Evolutionary conservation across 2,329 filamentous ascomycete genomes (phyloP), one percentile per base, ranked within the genome.

Genomic region (Cladophialophora exuberans): DNA sequence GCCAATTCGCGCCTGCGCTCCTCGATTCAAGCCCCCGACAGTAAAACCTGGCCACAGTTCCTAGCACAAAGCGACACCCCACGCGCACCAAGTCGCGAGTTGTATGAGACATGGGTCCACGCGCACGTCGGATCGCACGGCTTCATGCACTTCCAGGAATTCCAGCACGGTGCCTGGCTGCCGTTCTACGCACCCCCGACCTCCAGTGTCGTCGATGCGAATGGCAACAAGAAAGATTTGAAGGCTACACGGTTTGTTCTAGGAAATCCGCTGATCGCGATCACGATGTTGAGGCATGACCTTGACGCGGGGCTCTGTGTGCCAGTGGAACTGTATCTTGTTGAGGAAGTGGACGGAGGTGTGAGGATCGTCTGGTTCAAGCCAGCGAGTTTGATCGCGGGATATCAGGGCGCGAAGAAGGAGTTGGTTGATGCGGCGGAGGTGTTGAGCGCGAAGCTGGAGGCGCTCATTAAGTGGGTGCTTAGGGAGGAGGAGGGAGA

Each of bases 121-220:
- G 20, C 39, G 15, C 20, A 44, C 5, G 13, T 54, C 35, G 57
- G 57, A 10, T 45, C 49, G 10, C 51, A 56, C 22, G 54, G 45
- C 1, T 60, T 60, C 42, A 57, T 54, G 57, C 54, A 60, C 42
- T 60, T 60, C 54, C 23, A 43, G 31, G 57, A 60, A 35, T 56
- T 50, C 22, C 39, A 60, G 33, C 54, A 57, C 31, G 45, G 54
- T 2, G n/a, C 17, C 17, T 60, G 57, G 57, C 46, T 58, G 25
- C 39, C 30, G 2, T 17, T 54, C 5, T 58, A 45, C 35, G 26
- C 17, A 25, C 56, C 55, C n/a, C 50, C 38, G 10, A 42, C 31
- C 15, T 9, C 44, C 20, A 47, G 23, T 7, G 22, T 30, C 26
- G 11, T 41, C 11, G 30, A 51, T 39, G 18, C 11, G 7, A 38